phyloP scores from a whole-genome alignment of 108 stramenopile species.

The Cyclostephanos invisitatus region DNA sequence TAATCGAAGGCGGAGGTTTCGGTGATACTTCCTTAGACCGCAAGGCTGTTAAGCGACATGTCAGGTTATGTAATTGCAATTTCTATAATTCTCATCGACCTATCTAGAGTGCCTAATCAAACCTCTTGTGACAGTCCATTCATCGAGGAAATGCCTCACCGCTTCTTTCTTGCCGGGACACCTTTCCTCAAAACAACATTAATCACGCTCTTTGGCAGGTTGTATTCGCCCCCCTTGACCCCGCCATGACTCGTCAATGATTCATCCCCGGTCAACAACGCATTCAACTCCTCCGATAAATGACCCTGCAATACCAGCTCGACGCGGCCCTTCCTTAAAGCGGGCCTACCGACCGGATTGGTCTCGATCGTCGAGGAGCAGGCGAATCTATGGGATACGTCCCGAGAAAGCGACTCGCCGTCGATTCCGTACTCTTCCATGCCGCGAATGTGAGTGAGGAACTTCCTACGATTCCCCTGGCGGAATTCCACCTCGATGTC shows the following conservation, averaged over 20 bases:
- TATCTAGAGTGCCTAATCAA: neutral
- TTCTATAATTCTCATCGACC: no score
- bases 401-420: conserved; percentile 50
- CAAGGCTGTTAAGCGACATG: no score
- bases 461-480: conserved; percentile 68
- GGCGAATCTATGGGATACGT: conserved; percentile 73
- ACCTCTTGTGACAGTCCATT: neutral
- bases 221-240: conserved; percentile 59
- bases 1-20: no score
- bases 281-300: conserved; percentile 70
- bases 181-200: conserved; percentile 66
- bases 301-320: conserved; percentile 81
- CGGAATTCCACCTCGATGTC: conserved; percentile 66
- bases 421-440: conserved; percentile 80
- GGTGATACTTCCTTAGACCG: no score
- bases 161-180: conserved; percentile 68
- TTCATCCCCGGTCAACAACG: conserved; percentile 76
- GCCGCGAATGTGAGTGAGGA: conserved; percentile 69
- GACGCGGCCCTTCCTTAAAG: conserved; percentile 61
- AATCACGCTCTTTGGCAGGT: conserved; percentile 61
- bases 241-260: conserved; percentile 71
- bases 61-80: no score
- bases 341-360: conserved; percentile 57
- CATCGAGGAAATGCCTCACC: conserved; percentile 1
- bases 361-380: conserved; percentile 61